These are phyloP conservation scores for Pyracantha coccinea DNA, from an alignment of 331 rosid species.

Conservation along the genomic window DNA sequence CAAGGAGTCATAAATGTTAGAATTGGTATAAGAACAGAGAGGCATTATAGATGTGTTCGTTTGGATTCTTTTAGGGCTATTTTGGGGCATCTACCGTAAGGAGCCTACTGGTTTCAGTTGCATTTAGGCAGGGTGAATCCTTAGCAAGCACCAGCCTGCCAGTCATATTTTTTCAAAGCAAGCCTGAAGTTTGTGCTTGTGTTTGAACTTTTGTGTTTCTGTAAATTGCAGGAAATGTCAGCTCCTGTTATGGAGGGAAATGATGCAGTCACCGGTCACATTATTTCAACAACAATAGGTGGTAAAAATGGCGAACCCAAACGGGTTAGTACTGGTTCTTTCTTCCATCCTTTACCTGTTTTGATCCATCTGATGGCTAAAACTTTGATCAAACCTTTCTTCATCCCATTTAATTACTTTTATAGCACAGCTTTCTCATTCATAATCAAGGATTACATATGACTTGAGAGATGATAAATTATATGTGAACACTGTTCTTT, in stretches of 20 bases:
- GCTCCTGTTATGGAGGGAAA: conserved; percentile 62
- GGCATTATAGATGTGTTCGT: neutral
- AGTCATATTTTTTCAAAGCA: neutral
- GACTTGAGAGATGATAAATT: neutral
- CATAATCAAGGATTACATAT: neutral
- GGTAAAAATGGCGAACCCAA: conserved; percentile 99
- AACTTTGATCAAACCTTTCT: neutral
- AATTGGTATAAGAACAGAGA: neutral
- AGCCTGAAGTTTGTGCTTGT: neutral
- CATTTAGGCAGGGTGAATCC: conserved; percentile 1
- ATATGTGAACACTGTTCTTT: neutral
- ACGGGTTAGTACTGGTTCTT: conserved; percentile 40
- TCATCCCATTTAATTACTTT: neutral
- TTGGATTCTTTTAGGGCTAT: neutral
- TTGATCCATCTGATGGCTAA: neutral
- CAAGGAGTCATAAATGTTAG: conserved; percentile 11
- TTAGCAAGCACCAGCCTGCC: conserved; percentile 2
- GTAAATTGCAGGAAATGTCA: conserved; percentile 77
- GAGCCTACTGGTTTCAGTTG: neutral
- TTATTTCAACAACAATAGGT: conserved; percentile 89
- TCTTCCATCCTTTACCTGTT: neutral
- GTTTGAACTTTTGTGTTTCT: neutral
- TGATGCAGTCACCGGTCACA: conserved; percentile 84
- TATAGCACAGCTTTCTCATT: neutral
- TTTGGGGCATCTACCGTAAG: neutral